Percentiles rank a stretch among this genome's conserved stretches.
Evolutionary conservation across 805 yeast species (phyloP).

Genomic region (Torulaspora microellipsoides): DNA sequence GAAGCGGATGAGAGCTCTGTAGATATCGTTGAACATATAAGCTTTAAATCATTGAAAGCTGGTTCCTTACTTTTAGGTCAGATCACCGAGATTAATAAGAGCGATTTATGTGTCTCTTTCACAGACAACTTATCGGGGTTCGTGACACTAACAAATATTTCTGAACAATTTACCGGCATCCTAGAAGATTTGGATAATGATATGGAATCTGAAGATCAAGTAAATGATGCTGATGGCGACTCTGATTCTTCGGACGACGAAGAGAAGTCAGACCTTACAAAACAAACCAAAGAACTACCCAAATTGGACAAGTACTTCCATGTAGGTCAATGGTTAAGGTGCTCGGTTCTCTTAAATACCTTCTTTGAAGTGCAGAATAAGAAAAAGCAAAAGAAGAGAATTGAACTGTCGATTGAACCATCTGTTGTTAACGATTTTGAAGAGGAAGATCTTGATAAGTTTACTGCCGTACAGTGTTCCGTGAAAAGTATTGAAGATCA

Average conservation of each 20-base stretch:
- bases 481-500: constrained; percentile 86
- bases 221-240: constrained; percentile 34
- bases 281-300: constrained; percentile 48
- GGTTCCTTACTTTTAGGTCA: constrained; percentile 81
- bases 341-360: constrained; percentile 58
- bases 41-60: constrained; percentile 56
- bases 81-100: constrained; percentile 51
- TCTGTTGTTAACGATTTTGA: constrained; percentile 60
- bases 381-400: constrained; percentile 49
- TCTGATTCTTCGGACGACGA: constrained; percentile 31
- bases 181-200: constrained; percentile 57
- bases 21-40: constrained; percentile 52
- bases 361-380: constrained; percentile 38
- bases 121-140: constrained; percentile 80
- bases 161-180: constrained; percentile 52
- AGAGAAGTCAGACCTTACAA: constrained; percentile 14
- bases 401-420: constrained; percentile 73
- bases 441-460: constrained; percentile 63
- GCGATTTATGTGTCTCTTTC: constrained; percentile 64
- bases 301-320: constrained; percentile 49
- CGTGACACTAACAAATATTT: constrained; percentile 68
- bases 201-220: constrained; percentile 35
- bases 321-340: constrained; percentile 84
- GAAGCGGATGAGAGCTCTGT: constrained; percentile 18
- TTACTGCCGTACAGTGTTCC: constrained; percentile 63